Base-by-base conservation (phyloP, 2,329 filamentous ascomycete genomes). In the Knufia fluminis region DNA sequence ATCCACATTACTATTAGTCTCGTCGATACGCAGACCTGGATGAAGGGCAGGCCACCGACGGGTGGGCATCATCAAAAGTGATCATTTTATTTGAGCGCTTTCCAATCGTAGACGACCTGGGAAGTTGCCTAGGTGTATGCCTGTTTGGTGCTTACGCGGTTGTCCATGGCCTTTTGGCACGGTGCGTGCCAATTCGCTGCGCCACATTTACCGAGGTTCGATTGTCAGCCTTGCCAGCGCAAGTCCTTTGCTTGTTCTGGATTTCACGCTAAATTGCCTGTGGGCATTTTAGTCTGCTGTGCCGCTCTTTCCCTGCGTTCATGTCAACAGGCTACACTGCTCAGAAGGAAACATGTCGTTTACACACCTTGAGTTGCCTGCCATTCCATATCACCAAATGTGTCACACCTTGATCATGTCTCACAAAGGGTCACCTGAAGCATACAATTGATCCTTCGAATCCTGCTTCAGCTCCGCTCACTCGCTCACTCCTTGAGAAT, bases 401-500 rank as follows among this genome's bases (percentile, higher is more conserved):
- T 7, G 35, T 38, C 35, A 38, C 35, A 38, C 35, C n/a, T 38
- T n/a, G 35, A 38, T 38, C 35, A 38, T 38, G 35, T 4, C 35
- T 38, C 6, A 38, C 35, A 38, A 38, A 38, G 26, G 28, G 35
- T n/a, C 35, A 38, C 6, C 35, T 7, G 17, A 38, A 38, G 35
- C 35, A 38, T 38, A 38, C 35, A 38, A 20, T n/a, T 38, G 35
- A 38, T 38, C 35, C 35, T 38, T 38, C 35, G 35, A 38, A 38
- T 7, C 35, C 35, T 38, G 35, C 35, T n/a, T 38, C 35, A 38
- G 6, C 35, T n/a, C n/a, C 35, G 35, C 35, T 38, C 35, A n/a
- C 35, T 38, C 35, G n/a, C 35, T 38, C n/a, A 38, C n/a, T 38
- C 35, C 35, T 38, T n/a, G 35, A 38, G 35, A 38, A 38, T n/a